A percentile compares a stretch with the other conserved stretches of the same genome.
phyloP scores from a whole-genome alignment of 192 early-diverging fungal species.

The Pilaira anomala region DNA sequence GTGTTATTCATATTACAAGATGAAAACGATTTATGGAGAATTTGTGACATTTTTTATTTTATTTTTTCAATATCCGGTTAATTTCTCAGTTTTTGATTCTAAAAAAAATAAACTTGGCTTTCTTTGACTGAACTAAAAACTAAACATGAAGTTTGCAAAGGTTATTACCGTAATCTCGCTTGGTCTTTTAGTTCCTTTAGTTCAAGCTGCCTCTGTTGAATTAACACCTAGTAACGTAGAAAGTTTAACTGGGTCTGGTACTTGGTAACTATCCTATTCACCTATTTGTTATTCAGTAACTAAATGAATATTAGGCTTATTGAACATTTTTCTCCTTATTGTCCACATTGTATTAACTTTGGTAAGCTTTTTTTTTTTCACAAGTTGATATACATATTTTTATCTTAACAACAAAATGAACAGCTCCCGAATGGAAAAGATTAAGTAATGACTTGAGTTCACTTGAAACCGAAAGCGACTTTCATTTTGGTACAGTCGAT shows the following conservation, averaged over 20 bases:
- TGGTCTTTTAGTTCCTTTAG: neutral
- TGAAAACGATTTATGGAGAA: too few species aligned
- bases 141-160: neutral
- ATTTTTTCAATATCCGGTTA: too few species aligned
- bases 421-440: conserved; percentile 49
- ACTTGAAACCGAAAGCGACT: conserved; percentile 33
- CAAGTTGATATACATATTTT: too few species aligned
- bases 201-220: conserved; percentile 1
- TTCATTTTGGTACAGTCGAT: conserved; percentile 69
- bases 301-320: conserved; percentile 41
- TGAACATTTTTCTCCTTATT: conserved; percentile 47
- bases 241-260: neutral
- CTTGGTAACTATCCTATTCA: neutral
- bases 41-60: too few species aligned
- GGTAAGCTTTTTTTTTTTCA: conserved; percentile 28
- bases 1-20: too few species aligned
- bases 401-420: neutral
- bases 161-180: neutral
- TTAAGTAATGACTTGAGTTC: conserved; percentile 40
- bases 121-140: too few species aligned
- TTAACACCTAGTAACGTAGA: neutral
- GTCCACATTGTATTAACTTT: conserved; percentile 40
- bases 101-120: too few species aligned
- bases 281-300: neutral
- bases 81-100: too few species aligned